phyloP scores from a whole-genome alignment of 73 alveolate species.

The Chromera velia region DNA sequence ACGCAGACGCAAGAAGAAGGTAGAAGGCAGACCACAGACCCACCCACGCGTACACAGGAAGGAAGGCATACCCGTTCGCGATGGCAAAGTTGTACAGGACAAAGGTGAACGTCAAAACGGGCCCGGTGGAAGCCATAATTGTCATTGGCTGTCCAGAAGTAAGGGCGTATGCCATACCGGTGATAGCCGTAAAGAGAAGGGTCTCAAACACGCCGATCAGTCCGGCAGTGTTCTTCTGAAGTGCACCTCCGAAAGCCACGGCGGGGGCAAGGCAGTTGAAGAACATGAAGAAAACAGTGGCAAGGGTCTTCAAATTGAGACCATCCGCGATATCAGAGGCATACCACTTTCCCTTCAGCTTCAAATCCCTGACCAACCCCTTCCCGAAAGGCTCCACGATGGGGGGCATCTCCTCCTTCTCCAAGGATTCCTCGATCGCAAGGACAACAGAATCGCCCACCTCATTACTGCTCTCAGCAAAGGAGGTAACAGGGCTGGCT shows the following conservation, averaged over 20 bases:
- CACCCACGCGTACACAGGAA: background rate
- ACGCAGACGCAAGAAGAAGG: background rate
- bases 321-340: background rate
- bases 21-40: background rate
- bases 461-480: too few relatives aligned
- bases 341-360: too few relatives aligned
- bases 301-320: background rate
- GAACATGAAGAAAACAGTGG: background rate
- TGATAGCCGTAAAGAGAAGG: background rate
- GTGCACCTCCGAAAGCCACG: background rate
- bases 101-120: background rate
- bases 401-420: too few relatives aligned
- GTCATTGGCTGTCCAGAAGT: background rate
- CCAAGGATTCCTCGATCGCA: too few relatives aligned
- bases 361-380: too few relatives aligned
- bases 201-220: background rate
- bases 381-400: too few relatives aligned
- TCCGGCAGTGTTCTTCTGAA: background rate
- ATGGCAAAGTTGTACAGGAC: background rate
- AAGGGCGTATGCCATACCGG: background rate
- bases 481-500: too few relatives aligned
- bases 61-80: background rate
- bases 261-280: background rate
- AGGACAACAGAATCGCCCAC: too few relatives aligned
- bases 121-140: background rate